Conservation (phyloP, 1,139 yeast genomes). For the Yamadazyma mexicana region DNA sequence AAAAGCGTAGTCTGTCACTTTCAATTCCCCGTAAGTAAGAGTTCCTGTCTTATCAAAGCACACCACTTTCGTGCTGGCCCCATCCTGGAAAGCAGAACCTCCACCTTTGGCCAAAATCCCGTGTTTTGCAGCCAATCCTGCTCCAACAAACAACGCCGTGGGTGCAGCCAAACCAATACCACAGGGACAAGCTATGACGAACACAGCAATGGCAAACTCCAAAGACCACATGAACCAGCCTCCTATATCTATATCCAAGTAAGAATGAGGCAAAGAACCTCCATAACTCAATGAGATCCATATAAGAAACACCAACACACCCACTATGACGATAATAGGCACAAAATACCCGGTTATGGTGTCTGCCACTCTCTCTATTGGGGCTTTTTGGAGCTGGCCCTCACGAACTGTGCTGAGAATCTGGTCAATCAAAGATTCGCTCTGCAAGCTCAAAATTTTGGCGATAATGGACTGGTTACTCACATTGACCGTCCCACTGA, state of each 20-base stretch:
- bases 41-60: slow-evolving; percentile 86
- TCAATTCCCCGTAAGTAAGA: slow-evolving; percentile 63
- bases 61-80: slow-evolving; percentile 58
- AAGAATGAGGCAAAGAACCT: slow-evolving; percentile 53
- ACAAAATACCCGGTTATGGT: slow-evolving; percentile 71
- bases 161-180: slow-evolving; percentile 52
- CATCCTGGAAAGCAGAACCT: slow-evolving; percentile 81
- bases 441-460: slow-evolving; percentile 59
- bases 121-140: slow-evolving; percentile 49
- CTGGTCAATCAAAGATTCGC: slow-evolving; percentile 67
- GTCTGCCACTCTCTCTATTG: slow-evolving; percentile 73
- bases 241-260: slow-evolving; percentile 65
- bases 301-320: slow-evolving; percentile 63
- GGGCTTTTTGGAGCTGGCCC: slow-evolving; percentile 74
- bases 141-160: slow-evolving; percentile 48
- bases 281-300: slow-evolving; percentile 63
- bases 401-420: slow-evolving; percentile 71
- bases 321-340: slow-evolving; percentile 61
- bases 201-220: slow-evolving; percentile 75
- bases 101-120: slow-evolving; percentile 84
- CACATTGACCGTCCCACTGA: slow-evolving; percentile 69
- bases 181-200: slow-evolving; percentile 58
- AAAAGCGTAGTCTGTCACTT: slow-evolving; percentile 51
- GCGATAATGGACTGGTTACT: slow-evolving; percentile 58
- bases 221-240: slow-evolving; percentile 81